Conservation (phyloP, 495 filamentous ascomycete genomes). For the Echria macrotheca region DNA sequence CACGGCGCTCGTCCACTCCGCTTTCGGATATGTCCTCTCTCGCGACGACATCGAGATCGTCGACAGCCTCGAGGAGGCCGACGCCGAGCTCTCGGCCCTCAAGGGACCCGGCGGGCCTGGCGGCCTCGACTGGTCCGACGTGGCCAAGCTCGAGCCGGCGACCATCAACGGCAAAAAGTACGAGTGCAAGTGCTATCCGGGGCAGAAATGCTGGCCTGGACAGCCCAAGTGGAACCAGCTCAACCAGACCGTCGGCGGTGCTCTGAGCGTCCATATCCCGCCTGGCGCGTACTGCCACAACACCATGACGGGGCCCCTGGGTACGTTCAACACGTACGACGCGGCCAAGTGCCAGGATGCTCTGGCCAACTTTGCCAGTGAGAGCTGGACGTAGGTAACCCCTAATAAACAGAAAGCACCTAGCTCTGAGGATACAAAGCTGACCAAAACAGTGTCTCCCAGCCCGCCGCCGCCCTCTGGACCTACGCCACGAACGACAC, state of each 20-base stretch:
- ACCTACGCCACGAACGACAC: constrained; percentile 37
- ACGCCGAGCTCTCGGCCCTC: not conserved
- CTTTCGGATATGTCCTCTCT: not conserved
- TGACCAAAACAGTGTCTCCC: constrained; percentile 22
- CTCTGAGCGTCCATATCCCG: constrained; percentile 21
- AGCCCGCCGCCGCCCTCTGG: constrained; percentile 27
- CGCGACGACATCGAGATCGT: not conserved
- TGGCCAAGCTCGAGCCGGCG: not conserved
- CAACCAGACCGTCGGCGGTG: constrained; percentile 27
- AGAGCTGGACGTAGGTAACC: constrained; percentile 24
- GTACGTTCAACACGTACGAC: constrained; percentile 27
- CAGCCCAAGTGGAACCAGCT: constrained; percentile 22
- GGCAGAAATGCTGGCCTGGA: constrained; percentile 32
- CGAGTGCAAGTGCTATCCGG: constrained; percentile 33
- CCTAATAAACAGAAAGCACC: not conserved
- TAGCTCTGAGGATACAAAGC: no score
- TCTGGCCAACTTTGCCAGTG: constrained; percentile 21
- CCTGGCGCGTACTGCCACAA: constrained; percentile 27
- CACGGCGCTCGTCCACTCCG: not conserved
- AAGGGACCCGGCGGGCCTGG: constrained; percentile 9
- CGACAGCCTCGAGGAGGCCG: not conserved
- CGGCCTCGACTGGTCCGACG: constrained; percentile 11
- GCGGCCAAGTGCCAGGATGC: constrained; percentile 22
- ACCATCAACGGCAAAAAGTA: constrained; percentile 19
- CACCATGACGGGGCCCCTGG: constrained; percentile 18